Evolutionary conservation across 768 basidiomycete genomes (phyloP), one percentile per base, ranked within the genome.

Genomic region (Sporobolomyces pararoseus): DNA sequence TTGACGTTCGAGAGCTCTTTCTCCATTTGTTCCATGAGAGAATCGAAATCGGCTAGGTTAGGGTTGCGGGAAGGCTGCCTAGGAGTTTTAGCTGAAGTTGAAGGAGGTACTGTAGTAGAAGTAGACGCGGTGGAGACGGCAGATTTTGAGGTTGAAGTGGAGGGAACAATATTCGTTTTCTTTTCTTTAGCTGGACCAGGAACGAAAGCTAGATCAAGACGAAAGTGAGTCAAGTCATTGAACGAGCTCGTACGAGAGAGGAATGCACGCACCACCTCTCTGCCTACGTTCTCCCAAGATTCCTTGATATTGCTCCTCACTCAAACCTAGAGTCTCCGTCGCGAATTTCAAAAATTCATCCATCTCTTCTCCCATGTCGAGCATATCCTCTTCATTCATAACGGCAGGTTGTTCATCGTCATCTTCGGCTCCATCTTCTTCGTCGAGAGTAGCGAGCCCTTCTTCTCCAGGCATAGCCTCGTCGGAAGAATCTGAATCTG

Each of bases 271-370:
- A 94, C 95, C 94, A 77, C 93, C 94, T 71, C 91, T 83, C 32
- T 83, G 83, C 77, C 84, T 82, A 35, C 96, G 83, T 71, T 94
- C 90, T 64, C 83, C 82, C 34, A 98, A 75, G 55, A 99, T 98
- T n/a, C 86, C 85, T 21, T 83, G 80, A 91, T 94, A 98, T 78
- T 91, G 88, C n/a, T 86, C 86, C 72, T 93, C 88, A 50, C 83
- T 85, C 70, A 99, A 89, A 1, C 96, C 96, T 42, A 98, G 81
- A 7, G 89, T 86, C 75, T 97, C 90, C 53, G 91, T 86, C 17
- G 96, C 89, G 79, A 99, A 99, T 80, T 91, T 89, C 35, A 99
- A 80, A 74, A 98, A 99, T 74, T 96, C 95, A 75, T 89, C 91
- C 80, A 91, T 86, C 80, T 99, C 96, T 75, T 90, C 88, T 1